Percentiles rank a stretch among this genome's conserved stretches.
phyloP scores from a whole-genome alignment of 495 filamentous ascomycete species.

The Talaromyces trachyspermus region DNA sequence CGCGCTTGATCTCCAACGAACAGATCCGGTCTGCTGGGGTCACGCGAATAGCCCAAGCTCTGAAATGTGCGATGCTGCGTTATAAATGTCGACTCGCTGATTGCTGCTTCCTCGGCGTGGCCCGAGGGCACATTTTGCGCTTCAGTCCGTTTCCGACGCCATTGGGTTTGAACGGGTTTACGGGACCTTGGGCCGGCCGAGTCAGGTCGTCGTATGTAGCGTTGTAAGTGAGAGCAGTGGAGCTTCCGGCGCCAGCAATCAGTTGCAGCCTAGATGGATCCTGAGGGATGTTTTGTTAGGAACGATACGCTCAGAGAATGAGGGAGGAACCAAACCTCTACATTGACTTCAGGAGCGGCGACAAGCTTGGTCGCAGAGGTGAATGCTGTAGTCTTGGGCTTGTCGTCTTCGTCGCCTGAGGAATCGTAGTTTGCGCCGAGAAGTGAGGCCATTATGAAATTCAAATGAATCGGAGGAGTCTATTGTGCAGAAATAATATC shows the following conservation, averaged over 20 bases:
- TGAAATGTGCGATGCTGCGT: conserved; percentile 73
- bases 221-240: conserved; percentile 48
- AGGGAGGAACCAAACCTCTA: conserved; percentile 51
- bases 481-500: no score
- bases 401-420: conserved; percentile 42
- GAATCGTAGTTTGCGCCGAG: conserved; percentile 46
- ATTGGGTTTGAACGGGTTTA: conserved; percentile 69
- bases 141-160: conserved; percentile 54
- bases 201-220: conserved; percentile 67
- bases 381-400: conserved; percentile 14
- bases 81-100: conserved; percentile 85
- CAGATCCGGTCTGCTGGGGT: conserved; percentile 42
- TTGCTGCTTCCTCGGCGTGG: conserved; percentile 74
- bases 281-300: conserved; percentile 33
- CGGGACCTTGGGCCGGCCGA: conserved; percentile 61
- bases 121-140: conserved; percentile 91
- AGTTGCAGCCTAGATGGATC: conserved; percentile 50
- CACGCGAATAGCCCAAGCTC: conserved; percentile 51
- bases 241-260: conserved; percentile 44
- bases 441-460: conserved; percentile 41
- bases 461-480: no score
- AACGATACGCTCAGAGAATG: conserved; percentile 12
- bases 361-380: conserved; percentile 37
- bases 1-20: conserved; percentile 49
- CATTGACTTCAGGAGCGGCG: conserved; percentile 51